Base-by-base conservation (phyloP, 1,284 basidiomycete genomes). In the Malassezia obtusa region DNA sequence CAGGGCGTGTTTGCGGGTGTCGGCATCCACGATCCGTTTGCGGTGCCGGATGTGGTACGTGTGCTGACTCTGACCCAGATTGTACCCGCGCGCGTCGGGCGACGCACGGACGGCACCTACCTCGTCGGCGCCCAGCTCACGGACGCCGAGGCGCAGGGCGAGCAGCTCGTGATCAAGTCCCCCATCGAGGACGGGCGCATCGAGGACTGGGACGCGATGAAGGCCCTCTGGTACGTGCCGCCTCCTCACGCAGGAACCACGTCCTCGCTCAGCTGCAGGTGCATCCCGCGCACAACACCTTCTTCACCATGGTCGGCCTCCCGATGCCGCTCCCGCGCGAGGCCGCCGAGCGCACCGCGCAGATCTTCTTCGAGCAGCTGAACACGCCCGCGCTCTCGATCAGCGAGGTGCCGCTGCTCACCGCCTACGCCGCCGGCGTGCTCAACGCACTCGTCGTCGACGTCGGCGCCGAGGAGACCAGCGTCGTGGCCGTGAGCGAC, bases 311-410 rank as follows among this genome's bases (percentile, higher is more conserved):
- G 44, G 79, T 92, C 50, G 83, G 84, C 36, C 78, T 91, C 48
- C 78, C 80, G 1, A 76, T 84, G 0, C 82, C 84, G 19, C 79
- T 89, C 19, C 80, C 86, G n/a, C 80, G 85, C 48, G 78, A 80
- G 49, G 80, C 82, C 5, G 81, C 84, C 68, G 87, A 92, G 68
- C 79, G 79, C 41, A 79, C 85, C 67, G 85, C 85, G 61, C 88
- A 87, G 69, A 79, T 90, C 52, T 89, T 94, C 73, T 98, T 96
- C 69, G 91, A 96, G 73, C 82, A 84, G n/a, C 87, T 95, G 80
- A 94, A 95, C 71, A 83, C 85, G 38, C 86, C 92, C 4, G 86
- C 83, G 25, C 82, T 95, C 60, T 82, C 82, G 38, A 79, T 94
- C 61, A 79, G 92, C 37, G 86, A 92, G 58, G 83, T 87, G 2